These are phyloP conservation scores for Fusarium sp. DNA, from an alignment of 2,329 filamentous ascomycete genomes.

Conservation along the genomic window DNA sequence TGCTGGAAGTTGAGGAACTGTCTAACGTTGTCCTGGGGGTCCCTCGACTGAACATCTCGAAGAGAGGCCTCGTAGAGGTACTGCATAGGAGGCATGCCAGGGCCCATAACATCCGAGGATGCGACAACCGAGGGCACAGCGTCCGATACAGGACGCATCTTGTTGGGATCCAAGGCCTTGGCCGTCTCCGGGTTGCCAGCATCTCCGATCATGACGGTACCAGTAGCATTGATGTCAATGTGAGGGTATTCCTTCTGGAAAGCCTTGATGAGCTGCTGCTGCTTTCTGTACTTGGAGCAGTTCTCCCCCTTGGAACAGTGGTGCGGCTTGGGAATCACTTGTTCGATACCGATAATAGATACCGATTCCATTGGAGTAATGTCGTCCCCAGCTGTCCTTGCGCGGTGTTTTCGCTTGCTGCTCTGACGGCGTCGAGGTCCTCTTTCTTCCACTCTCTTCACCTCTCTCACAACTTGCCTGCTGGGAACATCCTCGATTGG, in stretches of 20 bases:
- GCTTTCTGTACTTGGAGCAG: slow-evolving; percentile 83
- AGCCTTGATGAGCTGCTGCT: slow-evolving; percentile 79
- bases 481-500: slow-evolving; percentile 70
- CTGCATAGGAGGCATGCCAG: slow-evolving; percentile 71
- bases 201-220: slow-evolving; percentile 81
- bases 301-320: slow-evolving; percentile 87
- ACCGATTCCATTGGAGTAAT: slow-evolving; percentile 85
- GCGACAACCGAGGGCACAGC: slow-evolving; percentile 85
- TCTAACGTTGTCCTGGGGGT: slow-evolving; percentile 92
- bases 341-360: slow-evolving; percentile 92
- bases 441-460: slow-evolving; percentile 52
- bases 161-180: slow-evolving; percentile 64
- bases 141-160: slow-evolving; percentile 76
- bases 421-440: slow-evolving; percentile 54
- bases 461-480: slow-evolving; percentile 60
- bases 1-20: slow-evolving; percentile 88
- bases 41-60: slow-evolving; percentile 74
- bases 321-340: slow-evolving; percentile 85
- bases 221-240: slow-evolving; percentile 63
- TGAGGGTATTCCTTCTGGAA: slow-evolving; percentile 81
- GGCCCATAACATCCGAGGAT: slow-evolving; percentile 89
- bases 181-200: slow-evolving; percentile 80
- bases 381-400: slow-evolving; percentile 64
- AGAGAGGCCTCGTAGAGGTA: slow-evolving; percentile 80
- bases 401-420: slow-evolving; percentile 54